Base-by-base conservation (phyloP, 441 rosid genomes). In the Euphorbia neoarborescens region DNA sequence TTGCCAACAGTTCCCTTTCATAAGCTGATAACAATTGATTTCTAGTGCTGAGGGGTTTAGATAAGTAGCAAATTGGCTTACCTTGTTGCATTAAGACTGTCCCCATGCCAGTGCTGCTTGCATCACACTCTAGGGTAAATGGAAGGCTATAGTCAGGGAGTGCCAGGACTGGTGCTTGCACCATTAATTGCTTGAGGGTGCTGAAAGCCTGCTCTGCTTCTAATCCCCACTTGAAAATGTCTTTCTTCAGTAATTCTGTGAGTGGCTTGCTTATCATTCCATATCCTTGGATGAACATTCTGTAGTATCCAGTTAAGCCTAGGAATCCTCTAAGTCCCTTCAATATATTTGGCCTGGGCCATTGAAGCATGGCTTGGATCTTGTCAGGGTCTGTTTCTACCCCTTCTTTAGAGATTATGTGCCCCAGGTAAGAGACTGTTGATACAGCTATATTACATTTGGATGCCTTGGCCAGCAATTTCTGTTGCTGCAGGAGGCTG, bases 381-480 rank as follows among this genome's bases (percentile, higher is more conserved):
- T 74, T 74, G 0, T 0, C 2, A 0, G 44, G 32, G 11, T 73
- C 77, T 0, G 59, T 53, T 0, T 7, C 4, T 0, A 73, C 77
- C 0, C 75, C 75, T 0, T 13, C 0, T 0, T 1, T 9, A 0
- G 60, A 22, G 0, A 70, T 40, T 0, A 77, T 11, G 30, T 77
- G 75, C 0, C 77, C 69, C 14, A 73, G 24, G 5, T 77, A 73
- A 19, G 59, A 35, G 0, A 77, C 8, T 27, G 37, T 3, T 0
- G 0, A 0, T 0, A 3, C 8, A 0, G n/a, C 40, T 48, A 63
- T 62, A 0, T 20, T 8, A 27, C n/a, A 61, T 17, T 71, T 71
- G 0, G 35, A 28, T 1, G 10, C 19, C 5, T 71, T 71, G 0
- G 48, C 50, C 30, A 46, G n/a, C 0, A 71, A 12, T 0, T 35